Evolutionary conservation across 768 basidiomycete species (phyloP).

Genomic region (Coprinopsis marcescibilis): DNA sequence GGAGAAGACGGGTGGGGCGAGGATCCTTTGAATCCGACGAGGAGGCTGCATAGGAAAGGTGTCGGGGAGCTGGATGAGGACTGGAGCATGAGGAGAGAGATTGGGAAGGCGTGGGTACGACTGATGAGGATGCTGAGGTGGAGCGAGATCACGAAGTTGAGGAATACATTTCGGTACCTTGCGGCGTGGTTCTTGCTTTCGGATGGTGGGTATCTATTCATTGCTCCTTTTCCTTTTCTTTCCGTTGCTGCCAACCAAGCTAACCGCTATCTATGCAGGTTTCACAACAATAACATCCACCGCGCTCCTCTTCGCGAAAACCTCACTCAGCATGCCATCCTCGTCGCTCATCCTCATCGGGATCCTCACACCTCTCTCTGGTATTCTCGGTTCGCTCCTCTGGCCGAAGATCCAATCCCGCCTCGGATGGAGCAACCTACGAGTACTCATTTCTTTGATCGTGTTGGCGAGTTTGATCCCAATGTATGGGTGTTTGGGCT

Average conservation of each 20-base stretch:
- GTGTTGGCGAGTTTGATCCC: slow-evolving; percentile 62
- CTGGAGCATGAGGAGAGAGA: slow-evolving; percentile 48
- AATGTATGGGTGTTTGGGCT: slow-evolving; percentile 78
- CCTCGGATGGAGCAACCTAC: slow-evolving; percentile 59
- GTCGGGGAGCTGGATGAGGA: slow-evolving; percentile 14
- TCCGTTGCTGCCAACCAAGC: neutral
- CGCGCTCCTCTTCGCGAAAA: slow-evolving; percentile 89
- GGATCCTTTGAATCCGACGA: no score
- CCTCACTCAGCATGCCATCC: slow-evolving; percentile 73
- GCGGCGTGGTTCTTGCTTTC: slow-evolving; percentile 93
- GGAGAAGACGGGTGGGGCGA: no score
- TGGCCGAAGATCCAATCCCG: slow-evolving; percentile 72
- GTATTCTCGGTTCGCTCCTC: slow-evolving; percentile 78
- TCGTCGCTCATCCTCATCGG: slow-evolving; percentile 77
- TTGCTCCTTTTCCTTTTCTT: neutral
- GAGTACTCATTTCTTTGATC: slow-evolving; percentile 63
- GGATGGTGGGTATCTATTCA: slow-evolving; percentile 52
- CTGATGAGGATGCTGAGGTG: slow-evolving; percentile 71
- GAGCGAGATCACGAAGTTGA: slow-evolving; percentile 65
- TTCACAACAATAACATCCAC: slow-evolving; percentile 92
- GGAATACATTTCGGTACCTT: slow-evolving; percentile 85
- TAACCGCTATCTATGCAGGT: slow-evolving; percentile 33
- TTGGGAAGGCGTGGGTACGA: slow-evolving; percentile 67
- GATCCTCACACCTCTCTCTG: slow-evolving; percentile 67
- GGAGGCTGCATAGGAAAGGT: no score